Evolutionary conservation across 208 protist genomes (phyloP), one percentile per base, ranked within the genome.

Genomic region (Leishmania tarentolae): DNA sequence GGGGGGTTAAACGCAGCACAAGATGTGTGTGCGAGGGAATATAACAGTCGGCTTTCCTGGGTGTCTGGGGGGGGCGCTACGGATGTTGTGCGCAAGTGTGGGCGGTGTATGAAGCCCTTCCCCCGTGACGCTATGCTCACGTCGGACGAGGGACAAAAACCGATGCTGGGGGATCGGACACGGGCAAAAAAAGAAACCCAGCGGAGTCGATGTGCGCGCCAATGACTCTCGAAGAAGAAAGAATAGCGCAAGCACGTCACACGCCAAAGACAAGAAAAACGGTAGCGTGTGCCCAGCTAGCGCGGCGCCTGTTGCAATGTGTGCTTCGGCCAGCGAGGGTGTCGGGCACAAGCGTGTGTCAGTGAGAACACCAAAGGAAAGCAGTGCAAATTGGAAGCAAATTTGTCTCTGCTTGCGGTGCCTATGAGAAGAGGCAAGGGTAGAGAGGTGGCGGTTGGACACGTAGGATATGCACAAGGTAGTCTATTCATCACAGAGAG

Each of bases 221-320:
- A 40, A 8, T 11, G 59, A 66, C n/a, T 66, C 59, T 66, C 59
- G 59, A 66, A n/a, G 1, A 37, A n/a, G n/a, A 66, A n/a, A 31
- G 59, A 13, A 37, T 40, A n/a, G n/a, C 7, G n/a, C 21, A n/a
- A 37, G 13, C 24, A 8, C 31, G 70, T 31, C 1, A 65, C 9
- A 81, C n/a, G 5, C 24, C 13, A 28, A 56, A 28, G 47, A 47
- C 56, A 13, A 35, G 47, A 80, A 75, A 86, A 83, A 80, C 3
- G 66, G 31, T 7, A 21, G 66, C n/a, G 59, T 66, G n/a, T 6
- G 1, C 24, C 9, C 11, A 66, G 9, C 24, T 19, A 40, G 13
- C 11, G 6, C 8, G 11, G 8, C 24, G 24, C n/a, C 0, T 21
- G 28, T 11, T 72, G 68, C 42, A 13, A 42, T 13, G 15, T 50